These are phyloP conservation scores for Puccinia triticina DNA, from an alignment of 1,284 basidiomycete species.

Conservation along the genomic window DNA sequence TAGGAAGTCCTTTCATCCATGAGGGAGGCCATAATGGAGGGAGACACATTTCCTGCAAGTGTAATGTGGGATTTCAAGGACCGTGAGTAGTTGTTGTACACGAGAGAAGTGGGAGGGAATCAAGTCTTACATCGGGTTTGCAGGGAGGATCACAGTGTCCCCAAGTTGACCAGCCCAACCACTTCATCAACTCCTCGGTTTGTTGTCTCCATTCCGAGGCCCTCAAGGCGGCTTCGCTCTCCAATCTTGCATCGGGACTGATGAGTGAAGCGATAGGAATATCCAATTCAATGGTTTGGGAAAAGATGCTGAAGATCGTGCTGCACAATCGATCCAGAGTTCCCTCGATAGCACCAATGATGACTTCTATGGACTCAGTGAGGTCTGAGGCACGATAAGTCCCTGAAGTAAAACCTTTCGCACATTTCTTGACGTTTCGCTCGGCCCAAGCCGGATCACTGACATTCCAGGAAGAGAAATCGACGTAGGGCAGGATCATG, in stretches of 20 bases:
- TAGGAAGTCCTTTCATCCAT: background rate
- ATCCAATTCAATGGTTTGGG: background rate
- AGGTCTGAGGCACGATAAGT: background rate
- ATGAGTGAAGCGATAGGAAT: background rate
- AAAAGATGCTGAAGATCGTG: conserved; percentile 15
- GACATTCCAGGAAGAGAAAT: conserved; percentile 7
- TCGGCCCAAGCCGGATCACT: background rate
- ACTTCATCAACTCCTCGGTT: no score
- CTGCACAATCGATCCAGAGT: conserved; percentile 23
- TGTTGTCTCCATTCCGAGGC: no score
- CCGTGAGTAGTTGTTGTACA: no score
- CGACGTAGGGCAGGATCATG: conserved; percentile 17
- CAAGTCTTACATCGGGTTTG: background rate
- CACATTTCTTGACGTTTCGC: no score
- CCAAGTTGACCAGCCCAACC: no score
- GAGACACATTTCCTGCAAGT: conserved; percentile 17
- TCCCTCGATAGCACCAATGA: conserved; percentile 31
- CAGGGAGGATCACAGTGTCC: conserved; percentile 26
- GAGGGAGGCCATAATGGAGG: conserved; percentile 14
- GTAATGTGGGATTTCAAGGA: no score
- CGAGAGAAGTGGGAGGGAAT: background rate
- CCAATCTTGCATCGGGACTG: background rate
- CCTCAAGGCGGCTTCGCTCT: background rate
- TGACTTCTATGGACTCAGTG: conserved; percentile 26
- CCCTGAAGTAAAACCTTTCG: background rate